Conservation (phyloP, 805 yeast genomes). For the Metschnikowia lachancei region DNA sequence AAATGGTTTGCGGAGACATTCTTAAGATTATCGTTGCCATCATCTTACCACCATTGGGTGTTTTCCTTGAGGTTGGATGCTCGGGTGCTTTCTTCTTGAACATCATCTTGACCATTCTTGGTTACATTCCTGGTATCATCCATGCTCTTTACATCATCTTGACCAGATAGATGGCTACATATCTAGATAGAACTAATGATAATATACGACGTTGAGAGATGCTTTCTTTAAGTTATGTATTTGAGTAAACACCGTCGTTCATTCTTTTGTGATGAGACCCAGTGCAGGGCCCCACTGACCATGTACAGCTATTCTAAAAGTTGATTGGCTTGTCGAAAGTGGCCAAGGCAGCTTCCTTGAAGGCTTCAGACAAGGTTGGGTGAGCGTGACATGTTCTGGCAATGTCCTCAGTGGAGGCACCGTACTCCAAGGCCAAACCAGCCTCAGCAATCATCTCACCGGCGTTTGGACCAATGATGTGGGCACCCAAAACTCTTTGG, state of each 20-base stretch:
- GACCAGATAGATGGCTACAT: slow-evolving; percentile 15
- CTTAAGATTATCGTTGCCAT: slow-evolving; percentile 51
- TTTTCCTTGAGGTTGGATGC: slow-evolving; percentile 59
- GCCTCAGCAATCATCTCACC: slow-evolving; percentile 99
- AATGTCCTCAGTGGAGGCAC: slow-evolving; percentile 96
- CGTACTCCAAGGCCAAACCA: slow-evolving; percentile 95
- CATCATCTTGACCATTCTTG: slow-evolving; percentile 64
- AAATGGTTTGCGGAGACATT: slow-evolving; percentile 48
- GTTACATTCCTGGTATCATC: slow-evolving; percentile 72
- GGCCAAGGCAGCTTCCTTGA: slow-evolving; percentile 95
- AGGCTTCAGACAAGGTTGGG: slow-evolving; percentile 96
- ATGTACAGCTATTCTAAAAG: slow-evolving; percentile 19
- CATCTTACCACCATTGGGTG: slow-evolving; percentile 61
- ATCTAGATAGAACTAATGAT: too few relatives aligned
- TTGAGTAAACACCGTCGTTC: too few relatives aligned
- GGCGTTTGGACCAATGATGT: slow-evolving; percentile 96
- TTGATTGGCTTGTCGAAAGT: slow-evolving; percentile 90
- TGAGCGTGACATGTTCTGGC: slow-evolving; percentile 99
- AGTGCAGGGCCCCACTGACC: not conserved
- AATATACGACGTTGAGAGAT: too few relatives aligned
- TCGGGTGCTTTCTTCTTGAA: slow-evolving; percentile 44
- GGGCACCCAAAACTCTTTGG: slow-evolving; percentile 93
- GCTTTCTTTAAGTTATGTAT: too few relatives aligned
- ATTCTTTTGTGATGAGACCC: too few relatives aligned
- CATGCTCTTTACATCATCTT: slow-evolving; percentile 60